Base-by-base conservation (phyloP, 2,329 filamentous ascomycete species). In the Ilyonectria mors-panacis region DNA sequence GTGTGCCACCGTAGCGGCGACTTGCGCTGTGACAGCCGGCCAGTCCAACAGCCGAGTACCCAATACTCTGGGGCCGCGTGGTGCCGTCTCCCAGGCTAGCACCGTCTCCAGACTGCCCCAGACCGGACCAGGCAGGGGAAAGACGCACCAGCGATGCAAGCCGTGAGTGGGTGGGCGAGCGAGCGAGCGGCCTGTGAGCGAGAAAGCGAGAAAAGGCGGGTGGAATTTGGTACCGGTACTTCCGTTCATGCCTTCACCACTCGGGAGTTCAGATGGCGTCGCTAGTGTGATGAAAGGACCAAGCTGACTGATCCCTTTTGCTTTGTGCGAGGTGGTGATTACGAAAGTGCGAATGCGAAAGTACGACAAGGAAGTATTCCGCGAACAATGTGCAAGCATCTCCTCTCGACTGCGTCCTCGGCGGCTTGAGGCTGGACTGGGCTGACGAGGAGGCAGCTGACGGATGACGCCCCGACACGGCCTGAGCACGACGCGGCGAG, bases 51-150 rank as follows among this genome's bases (percentile, higher is more conserved):
- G 9, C 7, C 12, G 35, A 47, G 63, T 67, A 59, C 50, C 42
- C 55, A 51, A n/a, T 51, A 65, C 44, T 45, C 47, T 47, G 37
- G 42, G 19, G 23, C 39, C 35, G 30, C 23, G 39, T 37, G 12
- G 6, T 48, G 30, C 19, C 23, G 17, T 21, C 28, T 30, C 21
- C 33, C 26, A 39, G 50, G 53, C 53, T 57, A 42, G 45, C 60
- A 63, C 53, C 44, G 55, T 65, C 62, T 59, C 55, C 62, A 54
- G 62, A 59, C 42, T 59, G 42, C 55, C 61, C 61, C 61, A 48
- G 56, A 59, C 45, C n/a, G n/a, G 26, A 50, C 42, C 61, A 57
- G 30, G 37, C 35, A 44, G 45, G 45, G n/a, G 47, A 39, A 26
- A 48, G 23, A 48, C 19, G 44, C 53, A 37, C 21, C 51, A 56